These are phyloP conservation scores for Golubevia pallescens DNA, from an alignment of 1,284 basidiomycete species.

Conservation along the genomic window DNA sequence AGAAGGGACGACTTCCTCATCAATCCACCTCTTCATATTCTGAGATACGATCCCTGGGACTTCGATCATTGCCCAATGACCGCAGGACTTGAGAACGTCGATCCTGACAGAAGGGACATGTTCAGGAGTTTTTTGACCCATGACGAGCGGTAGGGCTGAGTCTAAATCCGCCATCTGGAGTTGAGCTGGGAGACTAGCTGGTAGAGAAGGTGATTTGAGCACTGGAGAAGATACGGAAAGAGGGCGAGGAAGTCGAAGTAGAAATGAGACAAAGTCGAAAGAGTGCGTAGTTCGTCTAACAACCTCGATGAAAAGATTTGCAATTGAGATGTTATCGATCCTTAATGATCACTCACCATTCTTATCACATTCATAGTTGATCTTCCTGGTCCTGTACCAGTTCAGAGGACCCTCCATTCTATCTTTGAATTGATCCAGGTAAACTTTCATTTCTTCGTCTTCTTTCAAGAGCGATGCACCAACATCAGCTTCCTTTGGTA, in stretches of 20 bases:
- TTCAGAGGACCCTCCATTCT: conserved; percentile 47
- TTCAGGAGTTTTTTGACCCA: conserved; percentile 27
- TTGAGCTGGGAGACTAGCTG: conserved; percentile 24
- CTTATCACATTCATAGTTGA: conserved; percentile 38
- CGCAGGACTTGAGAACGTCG: conserved; percentile 21
- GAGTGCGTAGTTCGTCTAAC: too few species aligned
- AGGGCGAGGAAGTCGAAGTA: not conserved
- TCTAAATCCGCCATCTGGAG: conserved; percentile 32
- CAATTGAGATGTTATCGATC: conserved; percentile 3
- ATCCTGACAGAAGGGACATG: conserved; percentile 27
- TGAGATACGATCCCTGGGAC: conserved; percentile 24
- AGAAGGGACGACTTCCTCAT: conserved; percentile 22
- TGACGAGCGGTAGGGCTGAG: conserved; percentile 26
- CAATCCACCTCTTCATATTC: conserved; percentile 30
- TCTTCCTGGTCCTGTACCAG: conserved; percentile 41
- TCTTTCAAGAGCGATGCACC: conserved; percentile 14
- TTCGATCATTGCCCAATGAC: conserved; percentile 37
- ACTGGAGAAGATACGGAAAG: conserved; percentile 9
- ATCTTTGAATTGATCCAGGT: conserved; percentile 28
- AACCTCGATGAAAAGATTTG: too few species aligned
- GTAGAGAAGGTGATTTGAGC: conserved; percentile 14
- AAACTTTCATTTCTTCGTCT: conserved; percentile 20
- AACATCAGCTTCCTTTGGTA: conserved; percentile 12
- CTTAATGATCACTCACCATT: conserved; percentile 12
- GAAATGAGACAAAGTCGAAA: too few species aligned